These are phyloP conservation scores for Aureobasidium mangrovei DNA, from an alignment of 2,329 filamentous ascomycete genomes.

Conservation along the genomic window DNA sequence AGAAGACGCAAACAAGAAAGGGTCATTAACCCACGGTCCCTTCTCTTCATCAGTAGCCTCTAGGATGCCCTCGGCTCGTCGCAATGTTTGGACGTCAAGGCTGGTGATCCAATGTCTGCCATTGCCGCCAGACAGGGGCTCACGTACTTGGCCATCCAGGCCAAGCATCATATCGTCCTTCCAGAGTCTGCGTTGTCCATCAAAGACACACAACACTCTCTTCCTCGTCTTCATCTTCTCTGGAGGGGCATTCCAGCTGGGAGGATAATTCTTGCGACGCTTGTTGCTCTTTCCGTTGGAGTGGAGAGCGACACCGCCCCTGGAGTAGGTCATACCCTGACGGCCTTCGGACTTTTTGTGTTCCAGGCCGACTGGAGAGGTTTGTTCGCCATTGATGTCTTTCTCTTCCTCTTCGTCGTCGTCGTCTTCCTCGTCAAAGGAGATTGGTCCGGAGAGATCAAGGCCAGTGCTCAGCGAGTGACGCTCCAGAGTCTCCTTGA, in stretches of 20 bases:
- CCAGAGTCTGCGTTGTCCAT: conserved; percentile 77
- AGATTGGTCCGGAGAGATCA: conserved; percentile 32
- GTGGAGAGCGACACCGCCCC: conserved; percentile 55
- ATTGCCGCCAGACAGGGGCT: conserved; percentile 58
- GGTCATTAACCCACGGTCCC: conserved; percentile 71
- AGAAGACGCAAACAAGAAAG: conserved; percentile 44
- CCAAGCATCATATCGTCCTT: conserved; percentile 99
- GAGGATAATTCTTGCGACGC: conserved; percentile 86
- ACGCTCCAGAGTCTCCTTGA: conserved; percentile 49
- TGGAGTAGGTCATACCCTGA: conserved; percentile 68
- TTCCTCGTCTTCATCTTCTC: conserved; percentile 98
- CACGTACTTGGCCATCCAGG: conserved; percentile 84
- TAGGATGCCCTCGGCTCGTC: conserved; percentile 76
- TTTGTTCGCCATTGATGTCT: conserved; percentile 32
- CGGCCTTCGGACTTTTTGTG: conserved; percentile 30
- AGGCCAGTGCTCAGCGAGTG: conserved; percentile 46
- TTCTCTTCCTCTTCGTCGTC: conserved; percentile 50
- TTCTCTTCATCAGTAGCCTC: conserved; percentile 77
- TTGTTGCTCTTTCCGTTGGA: conserved; percentile 56
- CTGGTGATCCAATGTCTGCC: conserved; percentile 78
- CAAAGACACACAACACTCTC: conserved; percentile 86
- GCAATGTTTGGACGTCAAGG: conserved; percentile 81
- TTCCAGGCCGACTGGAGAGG: neutral
- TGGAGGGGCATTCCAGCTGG: conserved; percentile 84
- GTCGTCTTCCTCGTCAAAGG: conserved; percentile 48